Conservation (phyloP, 495 filamentous ascomycete species). For the Tetracladium setigerum region DNA sequence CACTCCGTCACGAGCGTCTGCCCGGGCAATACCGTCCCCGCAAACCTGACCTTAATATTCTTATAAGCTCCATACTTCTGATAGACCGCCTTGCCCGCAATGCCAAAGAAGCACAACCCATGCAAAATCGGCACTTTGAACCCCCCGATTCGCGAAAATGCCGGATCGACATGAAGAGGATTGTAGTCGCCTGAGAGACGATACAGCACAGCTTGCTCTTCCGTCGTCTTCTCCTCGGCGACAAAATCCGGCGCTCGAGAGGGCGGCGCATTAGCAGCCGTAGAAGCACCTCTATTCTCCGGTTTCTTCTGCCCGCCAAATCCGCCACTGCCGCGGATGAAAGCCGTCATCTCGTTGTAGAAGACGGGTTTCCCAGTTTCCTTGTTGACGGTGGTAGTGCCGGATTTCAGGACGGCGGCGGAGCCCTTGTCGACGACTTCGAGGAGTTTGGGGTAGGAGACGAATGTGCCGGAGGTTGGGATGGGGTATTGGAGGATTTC, state of each 20-base stretch:
- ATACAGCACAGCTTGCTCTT: conserved; percentile 95
- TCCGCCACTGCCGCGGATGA: conserved; percentile 87
- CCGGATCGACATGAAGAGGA: conserved; percentile 91
- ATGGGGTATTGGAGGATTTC: conserved; percentile 93
- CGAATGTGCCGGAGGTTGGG: conserved; percentile 73
- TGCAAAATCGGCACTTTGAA: conserved; percentile 95
- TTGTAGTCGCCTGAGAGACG: conserved; percentile 83
- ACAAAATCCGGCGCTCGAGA: conserved; percentile 70
- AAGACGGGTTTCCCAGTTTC: conserved; percentile 87
- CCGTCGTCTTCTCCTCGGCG: conserved; percentile 81
- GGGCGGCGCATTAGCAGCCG: conserved; percentile 70
- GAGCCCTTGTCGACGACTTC: conserved; percentile 95
- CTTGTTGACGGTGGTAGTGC: conserved; percentile 68
- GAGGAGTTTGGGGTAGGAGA: conserved; percentile 79
- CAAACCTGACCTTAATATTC: conserved; percentile 96
- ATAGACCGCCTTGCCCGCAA: conserved; percentile 84
- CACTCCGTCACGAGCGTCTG: conserved; percentile 95
- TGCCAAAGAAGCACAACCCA: conserved; percentile 91
- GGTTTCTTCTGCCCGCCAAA: conserved; percentile 84
- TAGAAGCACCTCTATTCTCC: conserved; percentile 68
- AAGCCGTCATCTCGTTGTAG: conserved; percentile 90
- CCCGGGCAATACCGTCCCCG: conserved; percentile 83
- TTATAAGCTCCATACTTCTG: conserved; percentile 75
- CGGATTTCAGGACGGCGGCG: conserved; percentile 76
- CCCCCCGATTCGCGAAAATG: conserved; percentile 89